Conservation (phyloP, 495 filamentous ascomycete species). For the Aspergillus taichungensis region DNA sequence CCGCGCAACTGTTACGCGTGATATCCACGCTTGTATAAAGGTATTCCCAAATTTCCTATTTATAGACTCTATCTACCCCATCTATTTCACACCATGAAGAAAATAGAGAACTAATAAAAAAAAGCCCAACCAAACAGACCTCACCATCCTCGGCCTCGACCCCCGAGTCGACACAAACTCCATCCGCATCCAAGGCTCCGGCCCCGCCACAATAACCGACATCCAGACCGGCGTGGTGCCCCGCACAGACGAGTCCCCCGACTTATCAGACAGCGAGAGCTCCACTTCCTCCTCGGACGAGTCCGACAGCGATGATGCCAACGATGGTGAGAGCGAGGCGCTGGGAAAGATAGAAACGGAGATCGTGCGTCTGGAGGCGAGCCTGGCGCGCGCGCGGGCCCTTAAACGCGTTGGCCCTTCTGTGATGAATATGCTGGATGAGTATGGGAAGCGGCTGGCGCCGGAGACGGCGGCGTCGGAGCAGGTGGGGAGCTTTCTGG, state of each 20-base stretch:
- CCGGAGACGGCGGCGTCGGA: constrained; percentile 4
- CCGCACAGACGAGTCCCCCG: constrained; percentile 48
- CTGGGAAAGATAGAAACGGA: constrained; percentile 8
- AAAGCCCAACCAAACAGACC: constrained; percentile 53
- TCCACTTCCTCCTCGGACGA: constrained; percentile 33
- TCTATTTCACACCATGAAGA: constrained; percentile 11
- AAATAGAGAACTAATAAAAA: constrained; percentile 6
- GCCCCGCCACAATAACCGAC: constrained; percentile 52
- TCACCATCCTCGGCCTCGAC: constrained; percentile 56
- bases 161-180: constrained; percentile 56
- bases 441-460: constrained; percentile 10
- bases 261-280: constrained; percentile 18
- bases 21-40: constrained; percentile 52
- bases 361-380: neutral
- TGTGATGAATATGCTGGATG: constrained; percentile 12
- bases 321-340: constrained; percentile 25
- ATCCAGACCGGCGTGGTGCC: constrained; percentile 54
- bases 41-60: constrained; percentile 19
- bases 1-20: constrained; percentile 52
- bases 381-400: constrained; percentile 13
- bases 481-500: constrained; percentile 14
- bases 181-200: constrained; percentile 62
- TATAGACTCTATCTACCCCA: too few species aligned
- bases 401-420: constrained; percentile 4
- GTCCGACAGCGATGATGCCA: constrained; percentile 27